These are phyloP conservation scores for Ambrosia trifida DNA, from an alignment of 129 eudicot species.

Conservation along the genomic window DNA sequence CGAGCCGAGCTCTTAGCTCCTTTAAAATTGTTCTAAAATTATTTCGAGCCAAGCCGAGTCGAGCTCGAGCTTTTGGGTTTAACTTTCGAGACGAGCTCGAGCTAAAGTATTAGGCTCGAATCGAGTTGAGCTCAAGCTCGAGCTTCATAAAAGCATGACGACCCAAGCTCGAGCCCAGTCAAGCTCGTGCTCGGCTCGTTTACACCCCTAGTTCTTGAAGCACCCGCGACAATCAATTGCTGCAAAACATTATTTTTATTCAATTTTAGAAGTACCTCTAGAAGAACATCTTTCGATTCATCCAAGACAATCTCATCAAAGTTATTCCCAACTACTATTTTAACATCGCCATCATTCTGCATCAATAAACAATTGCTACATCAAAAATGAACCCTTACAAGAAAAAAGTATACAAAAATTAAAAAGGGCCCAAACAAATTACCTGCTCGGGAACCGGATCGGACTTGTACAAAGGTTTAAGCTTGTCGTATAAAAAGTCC, in stretches of 20 bases:
- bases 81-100: too few species aligned
- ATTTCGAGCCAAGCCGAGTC: too few species aligned
- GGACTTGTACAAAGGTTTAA: constrained; percentile 75
- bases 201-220: too few species aligned
- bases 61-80: too few species aligned
- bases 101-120: too few species aligned
- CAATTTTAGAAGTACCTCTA: constrained; percentile 56
- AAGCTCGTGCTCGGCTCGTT: too few species aligned
- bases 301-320: constrained; percentile 87
- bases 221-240: neutral
- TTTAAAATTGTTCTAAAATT: too few species aligned
- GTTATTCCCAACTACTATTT: constrained; percentile 88
- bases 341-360: constrained; percentile 94
- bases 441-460: constrained; percentile 87
- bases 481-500: constrained; percentile 68
- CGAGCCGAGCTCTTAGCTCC: too few species aligned
- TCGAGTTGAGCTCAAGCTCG: too few species aligned
- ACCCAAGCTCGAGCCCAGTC: too few species aligned
- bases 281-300: constrained; percentile 94
- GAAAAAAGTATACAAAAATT: neutral
- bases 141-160: too few species aligned
- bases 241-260: neutral
- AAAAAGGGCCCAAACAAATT: constrained; percentile 30
- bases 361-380: neutral
- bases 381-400: neutral